phyloP scores from a whole-genome alignment of 1,284 basidiomycete species.

The Pulveroboletus sp. region DNA sequence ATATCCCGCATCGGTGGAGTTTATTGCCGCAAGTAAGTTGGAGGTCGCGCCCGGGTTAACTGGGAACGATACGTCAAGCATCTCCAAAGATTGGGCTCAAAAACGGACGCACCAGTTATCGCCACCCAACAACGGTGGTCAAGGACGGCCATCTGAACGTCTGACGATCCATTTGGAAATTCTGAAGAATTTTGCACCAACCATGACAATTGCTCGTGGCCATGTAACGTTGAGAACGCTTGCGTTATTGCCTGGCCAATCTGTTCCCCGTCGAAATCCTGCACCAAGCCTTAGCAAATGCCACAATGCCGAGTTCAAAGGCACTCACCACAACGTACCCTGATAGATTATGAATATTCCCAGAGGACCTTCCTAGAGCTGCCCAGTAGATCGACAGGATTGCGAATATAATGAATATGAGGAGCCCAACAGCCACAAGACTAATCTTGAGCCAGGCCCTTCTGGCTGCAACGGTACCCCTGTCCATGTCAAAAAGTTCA shows the following conservation, averaged over 20 bases:
- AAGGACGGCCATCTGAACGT: constrained; percentile 40
- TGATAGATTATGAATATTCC: constrained; percentile 39
- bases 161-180: constrained; percentile 44
- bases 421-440: constrained; percentile 19
- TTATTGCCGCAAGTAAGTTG: constrained; percentile 36
- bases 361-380: constrained; percentile 32
- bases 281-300: background rate
- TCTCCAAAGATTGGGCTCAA: background rate
- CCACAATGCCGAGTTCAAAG: background rate
- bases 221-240: constrained; percentile 34
- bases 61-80: constrained; percentile 3
- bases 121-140: constrained; percentile 49
- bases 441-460: constrained; percentile 37
- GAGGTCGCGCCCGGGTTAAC: constrained; percentile 45
- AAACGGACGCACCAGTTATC: constrained; percentile 41
- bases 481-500: constrained; percentile 38
- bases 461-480: constrained; percentile 34
- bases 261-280: constrained; percentile 57
- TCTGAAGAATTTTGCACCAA: constrained; percentile 38
- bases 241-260: constrained; percentile 46
- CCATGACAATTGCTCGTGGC: constrained; percentile 41
- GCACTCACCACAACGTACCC: constrained; percentile 42
- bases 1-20: constrained; percentile 34
- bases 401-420: constrained; percentile 35
- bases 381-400: constrained; percentile 45